phyloP scores from a whole-genome alignment of 2,329 filamentous ascomycete genomes.

The Ambrosiella beaveri region DNA sequence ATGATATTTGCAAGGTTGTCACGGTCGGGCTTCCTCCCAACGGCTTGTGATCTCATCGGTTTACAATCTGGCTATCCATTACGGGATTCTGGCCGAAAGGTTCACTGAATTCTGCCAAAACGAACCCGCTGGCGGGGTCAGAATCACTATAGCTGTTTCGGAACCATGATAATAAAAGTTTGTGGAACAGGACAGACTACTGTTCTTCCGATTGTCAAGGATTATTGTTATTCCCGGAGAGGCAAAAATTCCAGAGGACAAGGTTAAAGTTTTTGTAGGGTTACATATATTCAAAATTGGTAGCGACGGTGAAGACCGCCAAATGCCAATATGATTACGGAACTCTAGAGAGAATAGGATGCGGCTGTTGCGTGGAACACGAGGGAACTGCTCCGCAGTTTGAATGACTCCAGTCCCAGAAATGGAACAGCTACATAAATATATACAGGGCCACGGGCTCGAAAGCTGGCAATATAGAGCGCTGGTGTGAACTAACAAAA shows the following conservation, averaged over 20 bases:
- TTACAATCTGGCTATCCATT: too few species aligned
- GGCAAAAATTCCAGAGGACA: too few species aligned
- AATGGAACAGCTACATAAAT: background rate
- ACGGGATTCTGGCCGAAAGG: too few species aligned
- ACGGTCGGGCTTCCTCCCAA: background rate
- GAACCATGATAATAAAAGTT: too few species aligned
- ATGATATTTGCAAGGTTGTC: conserved; percentile 8
- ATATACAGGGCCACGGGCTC: background rate
- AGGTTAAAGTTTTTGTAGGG: too few species aligned
- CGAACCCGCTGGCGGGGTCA: too few species aligned
- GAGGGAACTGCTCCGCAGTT: background rate
- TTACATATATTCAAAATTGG: too few species aligned
- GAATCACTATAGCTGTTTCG: too few species aligned
- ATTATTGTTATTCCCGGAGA: too few species aligned
- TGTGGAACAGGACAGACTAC: background rate
- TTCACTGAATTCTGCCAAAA: too few species aligned
- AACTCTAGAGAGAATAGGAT: background rate
- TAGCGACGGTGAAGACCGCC: too few species aligned
- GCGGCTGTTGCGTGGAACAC: background rate
- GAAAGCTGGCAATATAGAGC: too few species aligned
- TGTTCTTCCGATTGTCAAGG: background rate
- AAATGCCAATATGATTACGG: background rate
- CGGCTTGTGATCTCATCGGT: background rate
- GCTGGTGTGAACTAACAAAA: background rate
- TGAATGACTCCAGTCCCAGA: background rate